Evolutionary conservation across 441 rosid species (phyloP).

Genomic region (Pelargonium australe): DNA sequence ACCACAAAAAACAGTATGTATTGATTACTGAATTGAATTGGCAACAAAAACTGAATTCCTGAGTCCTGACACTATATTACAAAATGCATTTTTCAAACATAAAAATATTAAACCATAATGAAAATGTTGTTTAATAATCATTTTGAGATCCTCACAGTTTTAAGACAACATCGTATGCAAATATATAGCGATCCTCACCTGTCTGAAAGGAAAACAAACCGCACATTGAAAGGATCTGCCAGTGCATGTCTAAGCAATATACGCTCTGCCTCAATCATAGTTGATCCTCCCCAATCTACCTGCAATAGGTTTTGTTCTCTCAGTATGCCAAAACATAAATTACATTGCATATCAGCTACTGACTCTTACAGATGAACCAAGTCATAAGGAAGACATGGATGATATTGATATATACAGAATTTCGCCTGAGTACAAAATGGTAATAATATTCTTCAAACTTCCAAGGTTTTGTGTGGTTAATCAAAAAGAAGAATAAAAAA

Average conservation of each 20-base stretch:
- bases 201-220: conserved; percentile 92
- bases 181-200: conserved; percentile 42
- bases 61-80: neutral
- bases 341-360: neutral
- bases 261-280: conserved; percentile 93
- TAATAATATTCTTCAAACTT: neutral
- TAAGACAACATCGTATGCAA: neutral
- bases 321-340: neutral
- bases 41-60: neutral
- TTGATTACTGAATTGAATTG: neutral
- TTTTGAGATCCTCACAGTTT: neutral
- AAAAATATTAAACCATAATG: conserved; percentile 10
- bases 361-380: neutral
- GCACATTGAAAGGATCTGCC: conserved; percentile 57
- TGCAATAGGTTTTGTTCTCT: conserved; percentile 26
- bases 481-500: neutral
- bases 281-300: conserved; percentile 98
- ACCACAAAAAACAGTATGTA: conserved; percentile 4
- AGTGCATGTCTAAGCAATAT: conserved; percentile 85
- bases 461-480: neutral
- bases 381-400: neutral
- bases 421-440: neutral
- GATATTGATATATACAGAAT: neutral
- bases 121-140: neutral
- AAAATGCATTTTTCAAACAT: conserved; percentile 10